Base-by-base conservation (phyloP, 441 rosid genomes). In the Adansonia madagascariensis region DNA sequence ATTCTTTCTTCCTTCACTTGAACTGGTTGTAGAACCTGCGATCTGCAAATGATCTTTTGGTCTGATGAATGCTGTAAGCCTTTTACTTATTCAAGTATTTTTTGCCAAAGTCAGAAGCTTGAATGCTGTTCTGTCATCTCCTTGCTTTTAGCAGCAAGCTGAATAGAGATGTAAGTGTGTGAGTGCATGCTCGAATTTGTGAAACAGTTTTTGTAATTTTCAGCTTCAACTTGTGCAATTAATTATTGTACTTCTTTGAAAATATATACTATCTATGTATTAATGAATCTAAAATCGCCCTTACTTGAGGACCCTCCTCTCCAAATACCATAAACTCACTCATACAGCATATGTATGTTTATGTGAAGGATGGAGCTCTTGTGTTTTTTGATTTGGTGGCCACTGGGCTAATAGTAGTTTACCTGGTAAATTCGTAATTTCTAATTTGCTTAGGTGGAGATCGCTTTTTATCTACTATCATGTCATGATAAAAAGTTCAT, bases 361-460 rank as follows among this genome's bases (percentile, higher is more conserved):
- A 8, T 52, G 61, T 49, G 60, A 14, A 71, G 44, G 69, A 39
- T 64, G 49, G 47, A 8, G 69, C 49, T 17, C 49, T 39, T 64
- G 12, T 64, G 1, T 41, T 41, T 22, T 41, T 64, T 3, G 20
- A 20, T 46, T 27, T 20, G 31, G 31, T 66, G 39, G 73, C 56
- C 18, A 46, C 0, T 47, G 18, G 20, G 46, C 61, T 27, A 67
- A 71, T 70, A 14, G 44, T 27, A 71, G 20, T 61, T 71, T 69
- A 49, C 44, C 8, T 27, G 31, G 31, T 27, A 27, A 27, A 27
- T 27, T 15, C 8, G 24, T 52, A 17, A 27, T 14, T n/a, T 71
- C 43, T 50, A 27, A 46, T 50, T 50, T 47, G 31, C 66, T 39
- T 66, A 18, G 57, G 73, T 59, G 57, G 77, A 81, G 69, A 56